Base-by-base conservation (phyloP, 352 stramenopile species). In the Salisapilia sapeloensis region DNA sequence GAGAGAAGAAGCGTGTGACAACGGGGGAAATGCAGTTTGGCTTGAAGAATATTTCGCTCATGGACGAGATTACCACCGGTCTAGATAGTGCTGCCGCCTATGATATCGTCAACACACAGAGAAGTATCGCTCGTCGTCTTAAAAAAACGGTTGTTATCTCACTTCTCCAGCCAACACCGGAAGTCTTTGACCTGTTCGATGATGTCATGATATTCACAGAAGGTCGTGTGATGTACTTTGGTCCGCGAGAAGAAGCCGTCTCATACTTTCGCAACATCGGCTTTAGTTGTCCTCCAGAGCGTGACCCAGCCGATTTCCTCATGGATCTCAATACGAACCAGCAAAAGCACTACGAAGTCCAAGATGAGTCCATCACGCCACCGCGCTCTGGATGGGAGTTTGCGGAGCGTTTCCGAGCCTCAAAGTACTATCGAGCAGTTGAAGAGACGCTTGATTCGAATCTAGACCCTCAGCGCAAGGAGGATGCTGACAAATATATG, bases 131-230 rank as follows among this genome's bases (percentile, higher is more conserved):
- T 4, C 40, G 72, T 40, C 34, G 36, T 10, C 44, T 82, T n/a
- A 38, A 56, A 35, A 55, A 60, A 32, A 78, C 64, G 1, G 40
- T 59, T 12, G 53, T 87, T 21, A 64, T 95, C 11, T 80, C 75
- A 6, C 51, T 96, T 6, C 49, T 95, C 16, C 62, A 96, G 54
- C 87, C 90, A 18, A 70, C 87, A 11, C 90, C 90, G 7, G 87
- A 96, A 56, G 81, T 92, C 6, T 85, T 92, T 19, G 67, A 59
- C 14, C 54, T 96, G 11, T 97, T 97, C 46, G 90, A 97, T 50
- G 74, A 96, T 38, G 48, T 96, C 11, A 66, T 96, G 21, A 25
- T 97, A n/a, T 44, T 97, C 14, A 82, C 83, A 48, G 60, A 91
- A 13, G 87, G 90, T 21, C 48, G 65, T 12, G 54, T 96, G 13